Base-by-base conservation (phyloP, 441 rosid species). In the Syzygium syzygioides region DNA sequence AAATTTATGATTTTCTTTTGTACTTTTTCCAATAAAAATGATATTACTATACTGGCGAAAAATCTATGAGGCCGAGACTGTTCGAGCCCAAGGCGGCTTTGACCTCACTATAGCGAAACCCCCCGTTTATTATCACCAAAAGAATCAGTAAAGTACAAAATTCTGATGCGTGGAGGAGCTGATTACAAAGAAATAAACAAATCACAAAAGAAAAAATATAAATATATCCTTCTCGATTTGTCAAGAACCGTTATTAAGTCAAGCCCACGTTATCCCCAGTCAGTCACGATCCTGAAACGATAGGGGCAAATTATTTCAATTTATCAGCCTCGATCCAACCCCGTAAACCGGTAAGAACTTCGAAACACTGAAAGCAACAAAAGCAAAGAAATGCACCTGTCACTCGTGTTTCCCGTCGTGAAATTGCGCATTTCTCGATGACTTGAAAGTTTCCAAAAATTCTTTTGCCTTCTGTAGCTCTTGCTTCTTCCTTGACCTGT, bases 391-490 rank as follows among this genome's bases (percentile, higher is more conserved):
- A n/a, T 10, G 28, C 48, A 91, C 94, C 89, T 90, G 89, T 93
- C 87, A 91, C 30, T 91, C 53, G 93, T 96, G 98, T 89, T 96
- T 97, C 87, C 98, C 98, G 20, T 96, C 99, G 92, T 96, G 93
- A 88, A 97, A 96, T 88, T 97, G 99, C 56, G 99, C 99, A 85
- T 97, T 97, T 91, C 93, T 94, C 20, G 98, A 96, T 37, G 99
- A 97, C 92, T 96, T 97, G 94, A 97, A 97, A 89, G 99, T 97
- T 91, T 95, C 92, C 92, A 97, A 88, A 90, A 97, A 97, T 66
- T 90, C 91, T 89, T 89, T 94, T 48, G 93, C 98, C 89, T 93
- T 94, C 71, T 91, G 88, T 79, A 95, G 66, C 94, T 97, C 99
- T 90, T 94, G 88, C 87, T 94, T 93, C 94, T 92, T 91, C 90